Conservation (phyloP, 2,329 filamentous ascomycete species). For the Calonectria ilicicola region DNA sequence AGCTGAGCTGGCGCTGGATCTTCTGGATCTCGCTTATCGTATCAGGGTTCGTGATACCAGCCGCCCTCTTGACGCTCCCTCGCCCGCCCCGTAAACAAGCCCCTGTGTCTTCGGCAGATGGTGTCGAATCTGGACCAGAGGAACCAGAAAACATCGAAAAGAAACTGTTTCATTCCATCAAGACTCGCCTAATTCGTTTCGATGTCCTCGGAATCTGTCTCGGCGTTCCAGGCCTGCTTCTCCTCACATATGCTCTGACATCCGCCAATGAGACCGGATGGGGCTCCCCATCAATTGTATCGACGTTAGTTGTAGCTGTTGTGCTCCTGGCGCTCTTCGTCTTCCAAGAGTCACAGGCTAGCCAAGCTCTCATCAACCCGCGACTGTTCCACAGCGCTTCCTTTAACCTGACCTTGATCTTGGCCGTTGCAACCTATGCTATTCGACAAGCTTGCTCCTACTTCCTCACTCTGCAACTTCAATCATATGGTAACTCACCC, state of each 20-base stretch:
- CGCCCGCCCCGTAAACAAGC: not conserved
- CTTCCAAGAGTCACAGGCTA: not conserved
- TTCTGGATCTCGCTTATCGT: constrained; percentile 7
- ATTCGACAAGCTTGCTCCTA: not conserved
- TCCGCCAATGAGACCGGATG: not conserved
- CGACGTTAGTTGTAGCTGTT: not conserved
- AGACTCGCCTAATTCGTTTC: not conserved
- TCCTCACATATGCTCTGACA: not conserved
- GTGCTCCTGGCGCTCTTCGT: not conserved
- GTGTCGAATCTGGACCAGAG: not conserved
- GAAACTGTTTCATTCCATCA: not conserved
- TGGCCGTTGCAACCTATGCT: not conserved
- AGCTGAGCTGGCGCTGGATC: constrained; percentile 9
- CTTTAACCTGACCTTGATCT: not conserved
- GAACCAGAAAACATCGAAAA: not conserved
- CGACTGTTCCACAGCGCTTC: not conserved
- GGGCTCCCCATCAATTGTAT: not conserved
- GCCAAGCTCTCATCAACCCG: not conserved
- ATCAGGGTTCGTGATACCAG: not conserved
- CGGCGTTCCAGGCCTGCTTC: not conserved
- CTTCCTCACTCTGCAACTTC: not conserved
- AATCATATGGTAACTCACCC: not conserved
- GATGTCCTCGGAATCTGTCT: not conserved
- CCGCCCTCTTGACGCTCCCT: not conserved
- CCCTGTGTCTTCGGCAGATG: not conserved